Evolutionary conservation across 768 basidiomycete species (phyloP).

Genomic region (Pholiota microspora): DNA sequence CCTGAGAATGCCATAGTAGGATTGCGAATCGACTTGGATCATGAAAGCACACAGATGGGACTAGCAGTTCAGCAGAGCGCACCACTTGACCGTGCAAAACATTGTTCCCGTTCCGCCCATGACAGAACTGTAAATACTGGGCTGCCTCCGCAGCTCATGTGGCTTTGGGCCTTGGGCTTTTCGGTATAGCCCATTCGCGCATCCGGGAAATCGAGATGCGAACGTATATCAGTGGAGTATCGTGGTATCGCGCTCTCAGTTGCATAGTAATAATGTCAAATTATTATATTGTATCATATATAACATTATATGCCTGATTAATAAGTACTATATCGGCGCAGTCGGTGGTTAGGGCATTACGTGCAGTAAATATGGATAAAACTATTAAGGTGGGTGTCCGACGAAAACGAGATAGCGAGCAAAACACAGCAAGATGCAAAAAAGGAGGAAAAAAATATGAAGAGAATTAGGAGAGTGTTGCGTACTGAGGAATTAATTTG

Average conservation of each 20-base stretch:
- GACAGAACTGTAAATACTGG: slow-evolving; percentile 26
- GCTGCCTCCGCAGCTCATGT: slow-evolving; percentile 10
- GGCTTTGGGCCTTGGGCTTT: not conserved
- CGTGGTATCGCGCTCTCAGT: not conserved
- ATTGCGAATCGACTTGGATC: not conserved
- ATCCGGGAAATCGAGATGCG: not conserved
- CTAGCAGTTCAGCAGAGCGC: slow-evolving; percentile 2
- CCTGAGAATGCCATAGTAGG: too few relatives aligned
- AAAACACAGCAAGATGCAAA: slow-evolving; percentile 16
- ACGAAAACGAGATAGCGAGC: slow-evolving; percentile 15
- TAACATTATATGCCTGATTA: slow-evolving; percentile 16
- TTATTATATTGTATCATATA: slow-evolving; percentile 6
- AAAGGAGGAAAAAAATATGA: slow-evolving; percentile 15
- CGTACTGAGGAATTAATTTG: slow-evolving; percentile 20
- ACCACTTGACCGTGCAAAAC: slow-evolving; percentile 2
- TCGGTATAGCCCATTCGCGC: slow-evolving; percentile 8
- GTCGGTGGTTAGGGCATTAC: slow-evolving; percentile 9
- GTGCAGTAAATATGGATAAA: slow-evolving; percentile 16
- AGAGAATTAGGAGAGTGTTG: not conserved
- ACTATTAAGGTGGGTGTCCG: slow-evolving; percentile 15
- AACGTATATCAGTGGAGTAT: slow-evolving; percentile 10
- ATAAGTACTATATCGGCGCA: slow-evolving; percentile 1
- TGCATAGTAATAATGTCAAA: slow-evolving; percentile 5
- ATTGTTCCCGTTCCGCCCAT: slow-evolving; percentile 13
- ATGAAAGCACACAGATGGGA: slow-evolving; percentile 2